Evolutionary conservation across 768 basidiomycete genomes (phyloP), one percentile per base, ranked within the genome.

Genomic region (Lactarius pseudohatsudake): DNA sequence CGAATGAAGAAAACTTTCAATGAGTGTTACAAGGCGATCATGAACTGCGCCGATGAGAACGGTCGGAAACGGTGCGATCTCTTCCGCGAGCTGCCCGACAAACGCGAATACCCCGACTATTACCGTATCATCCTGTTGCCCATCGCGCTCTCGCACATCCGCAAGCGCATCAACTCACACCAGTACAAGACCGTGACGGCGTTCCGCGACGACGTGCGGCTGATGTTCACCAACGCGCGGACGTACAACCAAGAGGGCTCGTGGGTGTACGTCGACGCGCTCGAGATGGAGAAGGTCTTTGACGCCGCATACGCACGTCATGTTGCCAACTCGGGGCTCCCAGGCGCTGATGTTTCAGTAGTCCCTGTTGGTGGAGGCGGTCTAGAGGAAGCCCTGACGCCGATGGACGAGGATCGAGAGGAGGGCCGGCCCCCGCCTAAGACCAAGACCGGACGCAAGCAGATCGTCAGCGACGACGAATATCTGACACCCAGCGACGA

Each of bases 161-260:
- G 90, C 61, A 95, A 94, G 74, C 88, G 90, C 11, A 81, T 84
- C 58, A 85, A 80, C 59, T 79, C 82, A 63, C 81, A 82, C 55
- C 81, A 84, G 64, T 94, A 94, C 81, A 93, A 92, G 81, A 85
- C 77, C 45, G 85, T 95, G 41, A 78, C 83, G 40, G 80, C 84
- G 64, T 94, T 87, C 79, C 81, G 84, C 64, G 85, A 86, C 56
- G 94, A 96, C 76, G 94, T 90, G 87, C 84, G 84, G 70, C 83
- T 94, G 64, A 95, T 99, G 90, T 98, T 96, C 77, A 84, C 86
- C 76, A 98, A 98, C 72, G 96, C 96, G 5, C 84, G 91, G 72
- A 91, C 86, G 54, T 98, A 94, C 81, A 98, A 98, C 75, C 89
- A 91, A 76, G 94, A 96, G 77, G 94, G 91, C 1, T 96, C 94